Base-by-base conservation (phyloP, 2,329 filamentous ascomycete genomes). In the Cladophialophora chaetospira region DNA sequence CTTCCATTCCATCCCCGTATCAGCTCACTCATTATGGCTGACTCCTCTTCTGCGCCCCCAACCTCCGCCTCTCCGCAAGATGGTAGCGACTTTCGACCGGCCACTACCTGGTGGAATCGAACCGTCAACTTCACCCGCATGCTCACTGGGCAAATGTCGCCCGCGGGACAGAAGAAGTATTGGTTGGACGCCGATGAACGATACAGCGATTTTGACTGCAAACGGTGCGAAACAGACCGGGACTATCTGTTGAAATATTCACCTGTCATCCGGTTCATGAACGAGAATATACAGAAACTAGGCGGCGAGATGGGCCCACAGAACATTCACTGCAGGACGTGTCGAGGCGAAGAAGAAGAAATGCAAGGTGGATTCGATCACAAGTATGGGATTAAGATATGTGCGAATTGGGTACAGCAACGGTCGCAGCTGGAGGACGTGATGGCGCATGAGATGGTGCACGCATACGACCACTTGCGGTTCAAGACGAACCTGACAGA, bases 371-470 rank as follows among this genome's bases (percentile, higher is more conserved):
- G 94, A 1, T 97, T 97, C 71, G 87, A 88, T 71, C 86, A 91
- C 1, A 81, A 88, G 48, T 88, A 91, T 70, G 94, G 94, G 33
- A 97, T 99, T 62, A 71, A 95, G 69, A 80, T 99, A 19, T 99
- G 94, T 74, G 91, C 94, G 49, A 99, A 99, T 74, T 87, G 94
- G 74, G 84, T 97, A 70, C 80, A 87, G 57, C 86, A 91, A 69
- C 79, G 85, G 55, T 86, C 86, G 28, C 91, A 96, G 70, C 73
- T 96, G 65, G 94, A 99, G 76, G 94, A 99, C 72, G 96, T 92
- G 9, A 78, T 99, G 68, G 87, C 92, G 25, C 94, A 99, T 73
- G 94, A 99, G 77, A 95, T 99, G 91, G 88, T 99, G 51, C 94
- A 99, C 72, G 92, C 92, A 1, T 97, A 91, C 80, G 94, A 99